Conservation (phyloP, 129 eudicot genomes). For the Heracleum sosnowskyi region DNA sequence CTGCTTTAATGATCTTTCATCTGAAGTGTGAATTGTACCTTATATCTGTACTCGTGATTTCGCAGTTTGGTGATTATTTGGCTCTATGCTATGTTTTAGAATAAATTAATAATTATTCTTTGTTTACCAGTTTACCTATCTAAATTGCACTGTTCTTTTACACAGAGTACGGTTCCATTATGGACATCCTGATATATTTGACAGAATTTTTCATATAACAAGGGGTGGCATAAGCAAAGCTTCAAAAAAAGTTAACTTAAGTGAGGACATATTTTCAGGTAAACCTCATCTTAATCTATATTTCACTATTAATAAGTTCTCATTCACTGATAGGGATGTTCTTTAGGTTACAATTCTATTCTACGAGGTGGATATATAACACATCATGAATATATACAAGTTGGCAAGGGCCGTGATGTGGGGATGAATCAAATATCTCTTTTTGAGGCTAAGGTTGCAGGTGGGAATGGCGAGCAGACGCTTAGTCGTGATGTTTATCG, state of each 20-base stretch:
- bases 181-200: constrained; percentile 95
- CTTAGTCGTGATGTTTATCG: constrained; percentile 89
- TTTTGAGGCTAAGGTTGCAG: constrained; percentile 95
- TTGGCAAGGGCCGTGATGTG: constrained; percentile 94
- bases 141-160: not conserved
- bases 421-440: constrained; percentile 94
- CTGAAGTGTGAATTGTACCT: not conserved
- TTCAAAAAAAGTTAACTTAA: constrained; percentile 72
- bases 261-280: constrained; percentile 92
- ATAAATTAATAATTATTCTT: not conserved
- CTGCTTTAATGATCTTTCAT: not conserved
- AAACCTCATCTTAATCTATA: constrained; percentile 10
- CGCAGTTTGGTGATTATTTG: not conserved
- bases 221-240: constrained; percentile 96
- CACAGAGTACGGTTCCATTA: constrained; percentile 88
- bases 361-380: constrained; percentile 81
- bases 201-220: constrained; percentile 81
- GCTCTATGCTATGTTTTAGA: not conserved
- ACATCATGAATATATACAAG: constrained; percentile 90
- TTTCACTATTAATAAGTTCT: not conserved
- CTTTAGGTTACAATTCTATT: constrained; percentile 84
- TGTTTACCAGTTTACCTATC: not conserved
- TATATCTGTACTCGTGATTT: not conserved
- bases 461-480: constrained; percentile 97
- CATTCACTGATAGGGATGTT: not conserved